These are phyloP conservation scores for Dryas drummondii DNA, from an alignment of 306 rosid genomes.

Conservation along the genomic window DNA sequence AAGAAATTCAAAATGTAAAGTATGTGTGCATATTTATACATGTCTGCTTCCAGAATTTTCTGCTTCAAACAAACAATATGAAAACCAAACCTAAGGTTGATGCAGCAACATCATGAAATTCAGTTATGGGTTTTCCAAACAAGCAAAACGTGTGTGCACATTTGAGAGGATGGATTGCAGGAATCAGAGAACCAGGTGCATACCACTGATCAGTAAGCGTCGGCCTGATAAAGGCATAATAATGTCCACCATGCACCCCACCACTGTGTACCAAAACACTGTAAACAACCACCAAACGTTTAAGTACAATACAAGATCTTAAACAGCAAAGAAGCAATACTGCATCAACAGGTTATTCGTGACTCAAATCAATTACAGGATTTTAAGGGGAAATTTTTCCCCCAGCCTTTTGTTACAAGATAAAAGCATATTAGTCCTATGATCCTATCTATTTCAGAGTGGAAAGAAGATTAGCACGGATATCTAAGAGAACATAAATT, in stretches of 20 bases:
- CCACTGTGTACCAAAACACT: conserved; percentile 99
- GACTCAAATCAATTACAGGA: not conserved
- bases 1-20: not conserved
- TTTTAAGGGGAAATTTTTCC: not conserved
- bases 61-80: not conserved
- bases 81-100: conserved; percentile 3
- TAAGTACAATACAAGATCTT: not conserved
- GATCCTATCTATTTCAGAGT: not conserved
- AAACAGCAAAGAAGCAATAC: not conserved
- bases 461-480: not conserved
- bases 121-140: not conserved
- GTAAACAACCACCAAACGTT: conserved; percentile 29
- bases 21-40: not conserved
- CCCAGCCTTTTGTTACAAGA: not conserved
- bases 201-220: conserved; percentile 95
- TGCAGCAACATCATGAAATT: conserved; percentile 6
- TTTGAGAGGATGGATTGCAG: not conserved
- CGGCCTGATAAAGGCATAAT: conserved; percentile 96
- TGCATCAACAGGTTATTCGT: not conserved
- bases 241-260: conserved; percentile 99
- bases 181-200: conserved; percentile 17
- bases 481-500: not conserved
- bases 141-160: conserved; percentile 4
- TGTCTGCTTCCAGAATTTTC: not conserved
- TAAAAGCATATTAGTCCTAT: not conserved